Evolutionary conservation across 768 basidiomycete species (phyloP).

Genomic region (Filobasidium floriforme): DNA sequence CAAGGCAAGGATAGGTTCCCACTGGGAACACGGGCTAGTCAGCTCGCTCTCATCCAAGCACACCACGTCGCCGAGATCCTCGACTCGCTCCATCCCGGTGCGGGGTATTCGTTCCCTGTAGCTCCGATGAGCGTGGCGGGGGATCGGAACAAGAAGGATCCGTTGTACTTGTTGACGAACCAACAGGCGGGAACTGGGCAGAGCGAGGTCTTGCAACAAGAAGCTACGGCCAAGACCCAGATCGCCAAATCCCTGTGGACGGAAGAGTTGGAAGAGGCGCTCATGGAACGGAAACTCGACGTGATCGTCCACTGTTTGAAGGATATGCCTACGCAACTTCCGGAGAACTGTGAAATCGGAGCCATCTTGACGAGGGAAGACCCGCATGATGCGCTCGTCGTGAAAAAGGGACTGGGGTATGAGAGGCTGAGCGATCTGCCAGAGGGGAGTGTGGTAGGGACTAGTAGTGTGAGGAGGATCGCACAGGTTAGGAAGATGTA

Average conservation of each 20-base stretch:
- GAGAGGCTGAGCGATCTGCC: slow-evolving; percentile 74
- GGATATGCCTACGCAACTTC: slow-evolving; percentile 82
- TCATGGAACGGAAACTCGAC: slow-evolving; percentile 67
- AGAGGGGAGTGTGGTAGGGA: slow-evolving; percentile 83
- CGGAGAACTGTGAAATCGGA: slow-evolving; percentile 73
- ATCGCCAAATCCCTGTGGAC: slow-evolving; percentile 68
- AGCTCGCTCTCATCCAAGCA: slow-evolving; percentile 85
- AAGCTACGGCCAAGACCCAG: slow-evolving; percentile 26
- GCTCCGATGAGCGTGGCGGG: slow-evolving; percentile 64
- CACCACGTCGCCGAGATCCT: slow-evolving; percentile 66
- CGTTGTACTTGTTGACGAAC: slow-evolving; percentile 68
- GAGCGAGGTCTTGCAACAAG: neutral
- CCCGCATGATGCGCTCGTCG: slow-evolving; percentile 78
- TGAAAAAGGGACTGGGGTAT: slow-evolving; percentile 65
- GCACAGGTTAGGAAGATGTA: slow-evolving; percentile 77
- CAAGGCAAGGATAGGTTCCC: slow-evolving; percentile 7
- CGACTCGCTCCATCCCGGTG: slow-evolving; percentile 48
- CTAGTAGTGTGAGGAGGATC: slow-evolving; percentile 83
- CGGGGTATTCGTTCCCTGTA: slow-evolving; percentile 49
- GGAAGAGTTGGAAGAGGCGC: slow-evolving; percentile 81
- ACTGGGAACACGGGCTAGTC: slow-evolving; percentile 76
- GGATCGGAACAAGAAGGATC: slow-evolving; percentile 82
- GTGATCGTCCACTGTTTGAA: slow-evolving; percentile 89
- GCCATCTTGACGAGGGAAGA: slow-evolving; percentile 81
- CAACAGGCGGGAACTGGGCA: slow-evolving; percentile 4